A percentile compares a stretch with the other conserved stretches of the same genome.
Evolutionary conservation across 139 green algal genomes (phyloP).

Genomic region (Coccomyxa sp.): DNA sequence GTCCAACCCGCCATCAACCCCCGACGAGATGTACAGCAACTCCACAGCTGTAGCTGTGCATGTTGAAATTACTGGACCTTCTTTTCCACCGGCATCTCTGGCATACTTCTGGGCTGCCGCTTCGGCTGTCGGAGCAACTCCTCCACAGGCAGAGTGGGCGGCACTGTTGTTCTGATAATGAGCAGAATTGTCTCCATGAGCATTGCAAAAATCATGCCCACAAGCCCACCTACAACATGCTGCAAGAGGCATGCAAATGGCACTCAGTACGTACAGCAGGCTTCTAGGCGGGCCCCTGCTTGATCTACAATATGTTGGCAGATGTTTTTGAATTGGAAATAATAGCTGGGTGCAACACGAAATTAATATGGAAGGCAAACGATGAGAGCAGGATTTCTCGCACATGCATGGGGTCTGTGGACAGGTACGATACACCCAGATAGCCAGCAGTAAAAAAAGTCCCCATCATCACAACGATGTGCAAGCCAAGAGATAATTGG

Average conservation of each 20-base stretch:
- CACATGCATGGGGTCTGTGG: conserved; percentile 11
- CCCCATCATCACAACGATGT: conserved; percentile 76
- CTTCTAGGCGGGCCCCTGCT: neutral
- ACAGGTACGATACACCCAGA: conserved; percentile 35
- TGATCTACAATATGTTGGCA: neutral
- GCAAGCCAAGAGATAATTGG: conserved; percentile 70
- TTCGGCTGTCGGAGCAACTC: neutral
- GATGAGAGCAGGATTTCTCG: neutral
- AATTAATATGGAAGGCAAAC: neutral
- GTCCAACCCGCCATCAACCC: neutral
- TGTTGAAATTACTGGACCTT: neutral
- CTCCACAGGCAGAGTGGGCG: conserved; percentile 1
- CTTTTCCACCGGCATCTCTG: neutral
- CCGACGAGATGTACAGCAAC: neutral
- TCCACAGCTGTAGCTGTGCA: neutral
- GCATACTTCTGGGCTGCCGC: neutral
- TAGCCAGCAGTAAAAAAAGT: conserved; percentile 66
- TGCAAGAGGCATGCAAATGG: conserved; percentile 14
- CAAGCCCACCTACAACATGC: conserved; percentile 37
- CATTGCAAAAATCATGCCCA: conserved; percentile 46
- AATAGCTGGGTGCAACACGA: neutral
- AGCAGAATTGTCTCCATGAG: conserved; percentile 64
- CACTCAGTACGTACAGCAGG: neutral
- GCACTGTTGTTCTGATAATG: conserved; percentile 52
- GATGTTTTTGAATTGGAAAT: neutral